Evolutionary conservation across 1,284 basidiomycete species (phyloP).

Genomic region (Crepidotus sp.): DNA sequence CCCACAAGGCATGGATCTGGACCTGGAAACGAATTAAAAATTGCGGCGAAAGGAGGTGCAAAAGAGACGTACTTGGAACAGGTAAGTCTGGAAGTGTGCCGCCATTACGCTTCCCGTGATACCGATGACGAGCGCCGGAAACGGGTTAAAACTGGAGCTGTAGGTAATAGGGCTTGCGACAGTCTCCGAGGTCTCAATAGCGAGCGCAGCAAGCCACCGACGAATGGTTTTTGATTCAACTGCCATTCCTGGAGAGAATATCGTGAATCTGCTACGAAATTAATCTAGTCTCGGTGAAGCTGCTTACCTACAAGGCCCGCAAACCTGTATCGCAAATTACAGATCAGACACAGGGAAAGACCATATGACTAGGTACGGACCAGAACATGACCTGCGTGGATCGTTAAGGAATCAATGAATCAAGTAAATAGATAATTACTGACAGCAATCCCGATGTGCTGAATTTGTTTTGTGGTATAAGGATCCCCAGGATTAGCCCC

Average conservation of each 20-base stretch:
- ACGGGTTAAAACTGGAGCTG: slow-evolving; percentile 82
- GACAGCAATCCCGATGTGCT: slow-evolving; percentile 92
- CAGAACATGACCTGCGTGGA: slow-evolving; percentile 74
- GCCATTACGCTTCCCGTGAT: slow-evolving; percentile 94
- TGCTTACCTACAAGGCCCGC: slow-evolving; percentile 69
- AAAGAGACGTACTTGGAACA: slow-evolving; percentile 41
- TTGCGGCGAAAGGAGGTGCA: neutral
- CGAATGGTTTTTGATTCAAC: slow-evolving; percentile 75
- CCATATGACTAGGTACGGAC: slow-evolving; percentile 20
- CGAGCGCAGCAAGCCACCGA: slow-evolving; percentile 54
- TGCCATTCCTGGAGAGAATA: slow-evolving; percentile 43
- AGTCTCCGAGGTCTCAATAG: slow-evolving; percentile 32
- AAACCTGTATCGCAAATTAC: slow-evolving; percentile 32
- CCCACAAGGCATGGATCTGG: slow-evolving; percentile 88
- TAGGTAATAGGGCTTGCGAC: slow-evolving; percentile 66
- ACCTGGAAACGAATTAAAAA: slow-evolving; percentile 35
- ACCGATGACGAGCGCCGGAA: slow-evolving; percentile 89
- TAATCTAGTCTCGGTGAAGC: no score
- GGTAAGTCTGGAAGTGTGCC: slow-evolving; percentile 86
- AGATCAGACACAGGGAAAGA: neutral
- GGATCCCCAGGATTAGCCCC: slow-evolving; percentile 77
- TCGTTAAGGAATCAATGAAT: slow-evolving; percentile 2
- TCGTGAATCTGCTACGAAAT: neutral
- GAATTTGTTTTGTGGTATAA: slow-evolving; percentile 87
- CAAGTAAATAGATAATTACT: slow-evolving; percentile 21